Percentiles rank a stretch among this genome's conserved stretches.
These are phyloP conservation scores for Arachis stenosperma DNA, from an alignment of 306 rosid genomes.

Conservation along the genomic window DNA sequence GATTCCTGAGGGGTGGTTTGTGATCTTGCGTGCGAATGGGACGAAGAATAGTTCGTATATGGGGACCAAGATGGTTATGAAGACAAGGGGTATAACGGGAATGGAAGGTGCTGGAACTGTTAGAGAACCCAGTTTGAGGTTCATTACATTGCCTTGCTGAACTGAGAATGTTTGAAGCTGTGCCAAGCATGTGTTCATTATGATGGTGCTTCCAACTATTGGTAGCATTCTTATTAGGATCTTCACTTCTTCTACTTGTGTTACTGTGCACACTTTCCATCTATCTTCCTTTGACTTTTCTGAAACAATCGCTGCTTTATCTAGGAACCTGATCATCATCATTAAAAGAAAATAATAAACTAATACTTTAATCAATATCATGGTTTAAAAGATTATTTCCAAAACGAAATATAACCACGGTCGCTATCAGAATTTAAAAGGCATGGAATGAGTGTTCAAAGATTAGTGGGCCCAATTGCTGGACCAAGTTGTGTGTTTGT, in stretches of 20 bases:
- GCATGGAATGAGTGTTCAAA: too few relatives aligned
- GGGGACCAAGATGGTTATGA: constrained; percentile 68
- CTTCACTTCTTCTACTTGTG: constrained; percentile 91
- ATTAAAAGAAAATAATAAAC: too few relatives aligned
- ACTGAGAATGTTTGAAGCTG: constrained; percentile 92
- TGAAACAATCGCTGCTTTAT: constrained; percentile 68
- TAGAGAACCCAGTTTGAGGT: constrained; percentile 57
- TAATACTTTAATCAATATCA: too few relatives aligned
- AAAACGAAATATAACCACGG: too few relatives aligned
- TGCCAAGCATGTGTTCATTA: constrained; percentile 88
- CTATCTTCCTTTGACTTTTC: constrained; percentile 45
- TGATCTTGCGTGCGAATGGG: constrained; percentile 75
- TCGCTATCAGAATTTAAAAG: too few relatives aligned
- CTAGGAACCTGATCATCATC: constrained; percentile 54
- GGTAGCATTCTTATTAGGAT: constrained; percentile 81
- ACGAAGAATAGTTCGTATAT: constrained; percentile 71
- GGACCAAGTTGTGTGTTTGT: too few relatives aligned
- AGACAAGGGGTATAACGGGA: constrained; percentile 72
- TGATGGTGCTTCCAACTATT: constrained; percentile 71
- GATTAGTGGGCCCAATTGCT: too few relatives aligned
- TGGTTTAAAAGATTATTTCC: too few relatives aligned
- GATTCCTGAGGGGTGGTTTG: constrained; percentile 74
- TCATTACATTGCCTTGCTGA: constrained; percentile 69
- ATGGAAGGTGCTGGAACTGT: constrained; percentile 75
- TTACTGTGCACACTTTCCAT: constrained; percentile 80